Conservation (phyloP, 129 eudicot genomes). For the Apium graveolens region DNA sequence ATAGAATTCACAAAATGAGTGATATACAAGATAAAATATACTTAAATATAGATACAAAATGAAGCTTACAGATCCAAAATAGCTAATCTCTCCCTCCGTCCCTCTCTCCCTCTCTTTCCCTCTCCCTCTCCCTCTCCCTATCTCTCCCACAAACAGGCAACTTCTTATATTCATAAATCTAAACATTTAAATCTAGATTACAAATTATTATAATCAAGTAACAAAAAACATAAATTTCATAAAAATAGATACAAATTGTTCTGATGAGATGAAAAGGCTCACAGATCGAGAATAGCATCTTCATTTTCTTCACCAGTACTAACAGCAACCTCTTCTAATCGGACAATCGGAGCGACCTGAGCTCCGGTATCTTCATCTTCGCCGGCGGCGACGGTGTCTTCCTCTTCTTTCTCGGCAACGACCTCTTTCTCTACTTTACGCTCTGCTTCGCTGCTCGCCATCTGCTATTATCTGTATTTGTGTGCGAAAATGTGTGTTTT, state of each 20-base stretch:
- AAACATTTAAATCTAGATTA: background rate
- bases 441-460: conserved; percentile 64
- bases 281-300: conserved; percentile 73
- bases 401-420: conserved; percentile 61
- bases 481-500: too few relatives aligned
- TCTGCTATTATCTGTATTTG: background rate
- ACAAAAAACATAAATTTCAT: background rate
- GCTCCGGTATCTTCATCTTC: conserved; percentile 92
- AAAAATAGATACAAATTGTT: background rate
- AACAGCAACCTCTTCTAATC: conserved; percentile 69
- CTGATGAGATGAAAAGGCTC: background rate
- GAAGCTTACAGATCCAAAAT: too few relatives aligned
- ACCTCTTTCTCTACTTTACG: conserved; percentile 53
- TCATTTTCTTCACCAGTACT: conserved; percentile 79
- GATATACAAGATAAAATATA: too few relatives aligned
- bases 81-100: too few relatives aligned
- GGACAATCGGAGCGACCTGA: conserved; percentile 66
- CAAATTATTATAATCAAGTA: background rate
- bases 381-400: conserved; percentile 23
- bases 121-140: too few relatives aligned
- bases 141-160: too few relatives aligned
- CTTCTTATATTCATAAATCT: background rate
- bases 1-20: too few relatives aligned
- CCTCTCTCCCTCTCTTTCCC: too few relatives aligned
- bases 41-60: too few relatives aligned